Evolutionary conservation across 1,284 basidiomycete species (phyloP).

Genomic region (Gomphus bonarii): DNA sequence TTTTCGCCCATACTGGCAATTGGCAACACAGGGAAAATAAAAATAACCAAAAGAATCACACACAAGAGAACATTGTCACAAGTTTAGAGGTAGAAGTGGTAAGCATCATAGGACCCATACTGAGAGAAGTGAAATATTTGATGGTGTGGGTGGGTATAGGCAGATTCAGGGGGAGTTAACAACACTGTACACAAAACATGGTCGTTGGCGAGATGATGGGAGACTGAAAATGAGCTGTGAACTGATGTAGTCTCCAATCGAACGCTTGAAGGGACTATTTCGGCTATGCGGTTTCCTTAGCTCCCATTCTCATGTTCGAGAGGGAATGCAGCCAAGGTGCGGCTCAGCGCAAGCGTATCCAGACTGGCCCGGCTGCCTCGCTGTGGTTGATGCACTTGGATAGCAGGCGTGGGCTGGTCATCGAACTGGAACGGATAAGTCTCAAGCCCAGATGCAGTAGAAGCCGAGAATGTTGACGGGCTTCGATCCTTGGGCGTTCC

Average conservation of each 20-base stretch:
- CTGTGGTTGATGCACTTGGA: conserved; percentile 22
- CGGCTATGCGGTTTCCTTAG: neutral
- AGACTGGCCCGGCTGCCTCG: conserved; percentile 74
- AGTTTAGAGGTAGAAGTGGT: neutral
- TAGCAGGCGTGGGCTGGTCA: conserved; percentile 14
- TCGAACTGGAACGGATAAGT: conserved; percentile 76
- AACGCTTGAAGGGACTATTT: neutral
- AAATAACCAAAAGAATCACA: neutral
- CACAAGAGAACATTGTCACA: neutral
- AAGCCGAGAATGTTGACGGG: conserved; percentile 61
- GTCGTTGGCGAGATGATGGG: neutral
- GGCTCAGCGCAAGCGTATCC: conserved; percentile 71
- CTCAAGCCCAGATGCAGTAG: conserved; percentile 56
- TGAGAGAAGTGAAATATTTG: neutral
- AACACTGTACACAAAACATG: neutral
- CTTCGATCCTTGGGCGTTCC: conserved; percentile 45
- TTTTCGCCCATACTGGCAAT: neutral
- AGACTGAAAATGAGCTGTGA: neutral
- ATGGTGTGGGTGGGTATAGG: neutral
- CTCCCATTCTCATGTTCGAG: conserved; percentile 40
- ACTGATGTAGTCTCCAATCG: neutral
- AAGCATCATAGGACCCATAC: neutral
- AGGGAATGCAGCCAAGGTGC: conserved; percentile 69
- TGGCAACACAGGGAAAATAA: neutral
- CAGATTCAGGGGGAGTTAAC: neutral